Conservation (phyloP, 2,329 filamentous ascomycete genomes). For the Sclerotinia nivalis region DNA sequence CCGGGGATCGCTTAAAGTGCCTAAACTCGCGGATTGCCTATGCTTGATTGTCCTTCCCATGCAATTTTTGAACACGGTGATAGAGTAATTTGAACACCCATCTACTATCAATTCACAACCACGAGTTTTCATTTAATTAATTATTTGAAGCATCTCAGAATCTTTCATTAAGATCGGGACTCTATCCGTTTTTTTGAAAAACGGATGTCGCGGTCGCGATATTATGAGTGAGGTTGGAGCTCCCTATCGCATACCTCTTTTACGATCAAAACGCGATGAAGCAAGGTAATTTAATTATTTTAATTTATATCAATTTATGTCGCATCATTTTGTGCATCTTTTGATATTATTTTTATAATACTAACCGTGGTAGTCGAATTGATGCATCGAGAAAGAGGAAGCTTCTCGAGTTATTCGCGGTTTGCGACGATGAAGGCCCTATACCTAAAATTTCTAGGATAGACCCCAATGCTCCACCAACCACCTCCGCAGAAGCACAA, state of each 20-base stretch:
- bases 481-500: conserved; percentile 53
- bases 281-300: conserved; percentile 53
- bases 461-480: conserved; percentile 57
- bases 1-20: conserved; percentile 14
- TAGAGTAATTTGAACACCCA: conserved; percentile 32
- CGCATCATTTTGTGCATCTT: conserved; percentile 34
- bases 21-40: conserved; percentile 12
- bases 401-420: conserved; percentile 83
- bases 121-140: conserved; percentile 36
- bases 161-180: conserved; percentile 42
- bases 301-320: conserved; percentile 26
- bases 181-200: conserved; percentile 62
- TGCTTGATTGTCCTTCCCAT: conserved; percentile 19
- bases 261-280: conserved; percentile 65
- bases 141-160: conserved; percentile 39
- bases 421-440: conserved; percentile 65
- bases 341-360: conserved; percentile 32
- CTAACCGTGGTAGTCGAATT: conserved; percentile 59
- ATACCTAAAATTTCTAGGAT: conserved; percentile 59
- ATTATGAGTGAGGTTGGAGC: conserved; percentile 71
- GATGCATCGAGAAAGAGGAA: conserved; percentile 86
- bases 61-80: conserved; percentile 21
- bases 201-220: conserved; percentile 69
- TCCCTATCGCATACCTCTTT: conserved; percentile 65
- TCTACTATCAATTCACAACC: conserved; percentile 28